Conservation (phyloP, 257 asterid genomes). For the Scutellaria minor region DNA sequence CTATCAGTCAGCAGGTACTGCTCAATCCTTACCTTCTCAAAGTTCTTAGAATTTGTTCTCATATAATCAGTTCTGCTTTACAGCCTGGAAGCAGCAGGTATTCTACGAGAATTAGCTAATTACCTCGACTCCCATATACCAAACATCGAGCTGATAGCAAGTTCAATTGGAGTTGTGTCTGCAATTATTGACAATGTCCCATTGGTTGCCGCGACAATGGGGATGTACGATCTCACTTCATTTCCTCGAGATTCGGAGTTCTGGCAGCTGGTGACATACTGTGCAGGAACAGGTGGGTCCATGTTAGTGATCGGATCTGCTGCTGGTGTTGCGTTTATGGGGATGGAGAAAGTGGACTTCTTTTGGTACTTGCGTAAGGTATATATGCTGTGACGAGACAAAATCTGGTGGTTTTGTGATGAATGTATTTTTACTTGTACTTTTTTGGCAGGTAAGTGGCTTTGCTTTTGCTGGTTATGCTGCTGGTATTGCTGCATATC, state of each 20-base stretch:
- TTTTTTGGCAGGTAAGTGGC: conserved; percentile 81
- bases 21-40: background rate
- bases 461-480: conserved; percentile 99
- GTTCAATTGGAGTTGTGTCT: conserved; percentile 89
- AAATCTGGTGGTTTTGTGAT: conserved; percentile 14
- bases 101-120: conserved; percentile 87
- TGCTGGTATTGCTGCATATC: conserved; percentile 90
- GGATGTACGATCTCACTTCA: conserved; percentile 87
- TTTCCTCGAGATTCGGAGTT: conserved; percentile 91
- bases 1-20: conserved; percentile 93
- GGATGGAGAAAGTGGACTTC: conserved; percentile 97
- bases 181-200: conserved; percentile 96
- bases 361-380: conserved; percentile 95
- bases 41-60: conserved; percentile 19
- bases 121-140: conserved; percentile 86
- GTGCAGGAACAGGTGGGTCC: conserved; percentile 99
- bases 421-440: background rate
- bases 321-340: conserved; percentile 98
- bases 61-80: conserved; percentile 14
- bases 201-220: conserved; percentile 96
- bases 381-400: background rate
- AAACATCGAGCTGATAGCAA: conserved; percentile 75
- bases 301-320: conserved; percentile 94
- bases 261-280: conserved; percentile 92
- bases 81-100: conserved; percentile 96